Conservation (phyloP, 768 basidiomycete species). For the Mycena venus region DNA sequence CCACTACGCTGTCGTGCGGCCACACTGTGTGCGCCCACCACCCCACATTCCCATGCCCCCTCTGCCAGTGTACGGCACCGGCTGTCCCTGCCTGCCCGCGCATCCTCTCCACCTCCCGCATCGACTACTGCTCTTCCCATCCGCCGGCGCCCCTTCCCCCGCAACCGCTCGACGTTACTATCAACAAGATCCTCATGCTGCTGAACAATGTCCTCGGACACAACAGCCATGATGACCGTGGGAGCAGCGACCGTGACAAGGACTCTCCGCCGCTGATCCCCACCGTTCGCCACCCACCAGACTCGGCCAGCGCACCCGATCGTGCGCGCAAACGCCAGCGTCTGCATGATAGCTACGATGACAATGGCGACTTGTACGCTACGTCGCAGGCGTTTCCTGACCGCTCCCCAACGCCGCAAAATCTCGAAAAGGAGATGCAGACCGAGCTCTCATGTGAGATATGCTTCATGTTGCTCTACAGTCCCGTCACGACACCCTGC, state of each 20-base stretch:
- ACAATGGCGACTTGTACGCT: constrained; percentile 46
- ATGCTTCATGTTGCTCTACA: constrained; percentile 85
- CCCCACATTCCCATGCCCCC: constrained; percentile 47
- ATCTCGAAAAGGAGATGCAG: constrained; percentile 73
- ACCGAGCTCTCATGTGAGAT: constrained; percentile 92
- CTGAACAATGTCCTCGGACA: constrained; percentile 45
- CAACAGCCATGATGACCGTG: no score
- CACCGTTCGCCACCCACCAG: constrained; percentile 22
- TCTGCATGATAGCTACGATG: constrained; percentile 28
- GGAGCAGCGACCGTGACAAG: constrained; percentile 44
- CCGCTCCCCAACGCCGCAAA: no score
- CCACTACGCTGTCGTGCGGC: constrained; percentile 84
- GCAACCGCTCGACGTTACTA: constrained; percentile 64
- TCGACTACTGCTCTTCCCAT: constrained; percentile 50
- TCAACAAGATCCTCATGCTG: constrained; percentile 68
- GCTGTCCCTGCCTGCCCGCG: constrained; percentile 44
- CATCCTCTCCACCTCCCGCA: constrained; percentile 57
- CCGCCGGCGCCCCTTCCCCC: constrained; percentile 33
- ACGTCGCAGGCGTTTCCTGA: no score
- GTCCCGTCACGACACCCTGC: constrained; percentile 94
- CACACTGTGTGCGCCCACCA: constrained; percentile 83
- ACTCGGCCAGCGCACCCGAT: not conserved
- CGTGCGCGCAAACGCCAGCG: constrained; percentile 45
- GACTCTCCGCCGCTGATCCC: constrained; percentile 14
- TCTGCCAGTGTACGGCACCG: constrained; percentile 46